phyloP scores from a whole-genome alignment of 1,139 yeast genomes.

The Geotrichum macrosporum region DNA sequence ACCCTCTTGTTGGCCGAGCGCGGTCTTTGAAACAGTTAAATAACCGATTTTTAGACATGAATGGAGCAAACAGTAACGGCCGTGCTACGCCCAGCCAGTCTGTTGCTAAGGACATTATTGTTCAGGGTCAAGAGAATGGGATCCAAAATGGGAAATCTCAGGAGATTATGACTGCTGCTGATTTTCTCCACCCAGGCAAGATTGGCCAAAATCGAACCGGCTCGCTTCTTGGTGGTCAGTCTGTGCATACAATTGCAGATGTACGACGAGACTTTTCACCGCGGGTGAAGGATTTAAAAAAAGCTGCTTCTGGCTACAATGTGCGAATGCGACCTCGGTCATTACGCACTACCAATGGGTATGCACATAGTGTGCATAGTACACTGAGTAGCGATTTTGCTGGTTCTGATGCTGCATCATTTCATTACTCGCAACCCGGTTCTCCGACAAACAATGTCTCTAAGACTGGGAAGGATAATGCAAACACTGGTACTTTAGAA shows the following conservation, averaged over 20 bases:
- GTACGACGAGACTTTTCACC: slow-evolving; percentile 26
- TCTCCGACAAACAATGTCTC: neutral
- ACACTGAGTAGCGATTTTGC: slow-evolving; percentile 12
- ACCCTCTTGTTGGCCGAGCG: slow-evolving; percentile 18
- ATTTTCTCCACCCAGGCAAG: neutral
- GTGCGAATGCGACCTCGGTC: slow-evolving; percentile 14
- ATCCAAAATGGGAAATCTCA: neutral
- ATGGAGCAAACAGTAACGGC: neutral
- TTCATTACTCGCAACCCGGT: neutral
- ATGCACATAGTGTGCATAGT: slow-evolving; percentile 19
- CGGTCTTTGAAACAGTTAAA: slow-evolving; percentile 27
- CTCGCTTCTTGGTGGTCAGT: slow-evolving; percentile 11
- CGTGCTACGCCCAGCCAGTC: too few relatives aligned
- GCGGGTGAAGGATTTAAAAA: slow-evolving; percentile 28
- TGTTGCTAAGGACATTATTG: too few relatives aligned
- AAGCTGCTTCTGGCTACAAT: slow-evolving; percentile 28
- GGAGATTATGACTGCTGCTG: neutral
- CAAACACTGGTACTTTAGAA: too few relatives aligned
- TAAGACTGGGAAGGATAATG: slow-evolving; percentile 18
- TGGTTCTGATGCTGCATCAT: neutral
- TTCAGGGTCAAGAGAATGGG: too few relatives aligned
- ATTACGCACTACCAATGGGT: neutral
- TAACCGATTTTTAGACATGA: slow-evolving; percentile 10
- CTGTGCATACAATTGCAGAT: slow-evolving; percentile 15
- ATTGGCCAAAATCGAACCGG: neutral